Evolutionary conservation across 2,329 filamentous ascomycete species (phyloP).

Genomic region (Fusarium armeniacum): DNA sequence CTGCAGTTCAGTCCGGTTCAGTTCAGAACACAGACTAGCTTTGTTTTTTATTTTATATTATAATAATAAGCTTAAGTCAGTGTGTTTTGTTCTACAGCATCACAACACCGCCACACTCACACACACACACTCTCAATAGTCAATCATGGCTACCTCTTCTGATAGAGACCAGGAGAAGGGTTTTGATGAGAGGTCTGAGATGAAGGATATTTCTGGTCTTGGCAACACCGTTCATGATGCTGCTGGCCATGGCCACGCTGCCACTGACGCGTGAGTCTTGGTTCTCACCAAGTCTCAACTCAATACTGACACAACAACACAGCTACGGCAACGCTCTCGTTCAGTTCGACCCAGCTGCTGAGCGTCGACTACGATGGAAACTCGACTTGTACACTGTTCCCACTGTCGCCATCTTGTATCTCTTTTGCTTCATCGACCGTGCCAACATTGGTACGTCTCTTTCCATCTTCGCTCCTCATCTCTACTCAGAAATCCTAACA

Average conservation of each 20-base stretch:
- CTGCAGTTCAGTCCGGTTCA: constrained; percentile 17
- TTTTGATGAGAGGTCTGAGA: constrained; percentile 41
- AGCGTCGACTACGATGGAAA: constrained; percentile 71
- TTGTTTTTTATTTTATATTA: neutral
- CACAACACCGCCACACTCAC: neutral
- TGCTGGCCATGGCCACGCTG: constrained; percentile 42
- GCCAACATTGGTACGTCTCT: constrained; percentile 74
- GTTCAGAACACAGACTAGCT: constrained; percentile 24
- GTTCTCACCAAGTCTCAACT: neutral
- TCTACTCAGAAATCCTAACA: neutral
- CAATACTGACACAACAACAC: constrained; percentile 11
- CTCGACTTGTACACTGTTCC: constrained; percentile 76
- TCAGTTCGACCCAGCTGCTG: constrained; percentile 58
- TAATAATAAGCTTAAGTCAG: neutral
- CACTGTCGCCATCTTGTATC: constrained; percentile 74
- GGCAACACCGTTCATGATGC: constrained; percentile 40
- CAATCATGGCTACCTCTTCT: constrained; percentile 41
- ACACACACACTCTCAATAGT: neutral
- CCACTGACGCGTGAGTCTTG: constrained; percentile 47
- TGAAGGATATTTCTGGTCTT: constrained; percentile 29
- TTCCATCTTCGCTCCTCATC: neutral
- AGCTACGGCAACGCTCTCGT: constrained; percentile 49
- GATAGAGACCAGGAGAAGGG: constrained; percentile 47
- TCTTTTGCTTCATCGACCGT: constrained; percentile 82
- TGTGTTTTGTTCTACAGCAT: neutral